These are phyloP conservation scores for Crassisporium funariophilum DNA, from an alignment of 768 basidiomycete genomes.

Conservation along the genomic window DNA sequence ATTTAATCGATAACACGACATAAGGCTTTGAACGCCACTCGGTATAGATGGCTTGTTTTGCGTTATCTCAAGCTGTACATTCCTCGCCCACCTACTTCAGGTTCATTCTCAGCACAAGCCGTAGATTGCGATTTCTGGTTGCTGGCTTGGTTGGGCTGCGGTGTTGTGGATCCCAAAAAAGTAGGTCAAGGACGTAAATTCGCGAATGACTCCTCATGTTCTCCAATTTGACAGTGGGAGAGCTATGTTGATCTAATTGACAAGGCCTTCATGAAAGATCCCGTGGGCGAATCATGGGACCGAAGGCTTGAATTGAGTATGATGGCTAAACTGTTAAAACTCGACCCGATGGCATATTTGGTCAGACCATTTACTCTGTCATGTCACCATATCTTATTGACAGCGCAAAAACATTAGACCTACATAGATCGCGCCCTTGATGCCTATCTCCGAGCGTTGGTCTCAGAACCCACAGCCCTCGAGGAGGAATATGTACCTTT, in stretches of 20 bases:
- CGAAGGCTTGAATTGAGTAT: conserved; percentile 66
- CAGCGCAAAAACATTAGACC: conserved; percentile 34
- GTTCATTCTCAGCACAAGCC: conserved; percentile 19
- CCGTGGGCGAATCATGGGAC: conserved; percentile 35
- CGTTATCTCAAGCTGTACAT: conserved; percentile 42
- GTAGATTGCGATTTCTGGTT: conserved; percentile 58
- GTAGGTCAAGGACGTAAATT: not conserved
- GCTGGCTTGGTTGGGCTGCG: conserved; percentile 76
- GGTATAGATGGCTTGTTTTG: not conserved
- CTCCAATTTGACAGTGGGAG: conserved; percentile 10
- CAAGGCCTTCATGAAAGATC: not conserved
- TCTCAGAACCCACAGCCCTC: conserved; percentile 46
- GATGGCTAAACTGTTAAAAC: conserved; percentile 50
- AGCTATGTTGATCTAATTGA: conserved; percentile 1
- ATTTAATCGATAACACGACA: too few species aligned
- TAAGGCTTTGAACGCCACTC: too few species aligned
- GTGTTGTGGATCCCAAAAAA: conserved; percentile 34
- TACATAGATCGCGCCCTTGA: conserved; percentile 53
- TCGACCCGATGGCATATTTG: conserved; percentile 62
- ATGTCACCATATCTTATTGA: not conserved
- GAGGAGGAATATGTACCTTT: conserved; percentile 61
- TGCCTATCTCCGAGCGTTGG: conserved; percentile 54
- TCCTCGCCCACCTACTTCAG: conserved; percentile 28
- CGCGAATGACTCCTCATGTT: not conserved
- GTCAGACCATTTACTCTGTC: conserved; percentile 37